Conservation (phyloP, 2,329 filamentous ascomycete species). For the Paecilomyces fulvus region DNA sequence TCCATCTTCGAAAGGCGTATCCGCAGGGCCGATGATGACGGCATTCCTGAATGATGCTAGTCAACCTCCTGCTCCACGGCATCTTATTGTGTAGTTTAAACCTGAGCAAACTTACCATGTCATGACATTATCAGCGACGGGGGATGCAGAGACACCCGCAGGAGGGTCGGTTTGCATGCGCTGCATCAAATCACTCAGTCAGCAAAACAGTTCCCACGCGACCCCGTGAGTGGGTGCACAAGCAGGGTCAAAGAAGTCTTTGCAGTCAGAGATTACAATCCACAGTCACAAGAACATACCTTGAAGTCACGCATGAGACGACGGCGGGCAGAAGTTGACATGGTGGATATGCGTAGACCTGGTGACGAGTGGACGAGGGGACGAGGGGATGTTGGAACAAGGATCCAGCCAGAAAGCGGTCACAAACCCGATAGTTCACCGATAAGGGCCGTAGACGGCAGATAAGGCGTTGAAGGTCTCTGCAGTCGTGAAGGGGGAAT, state of each 20-base stretch:
- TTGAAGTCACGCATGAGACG: constrained; percentile 99
- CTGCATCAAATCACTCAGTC: constrained; percentile 41
- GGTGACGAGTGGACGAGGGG: neutral
- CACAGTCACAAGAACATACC: constrained; percentile 46
- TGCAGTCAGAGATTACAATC: neutral
- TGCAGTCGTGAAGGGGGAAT: neutral
- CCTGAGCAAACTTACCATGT: constrained; percentile 21
- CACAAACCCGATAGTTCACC: neutral
- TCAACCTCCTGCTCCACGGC: constrained; percentile 16
- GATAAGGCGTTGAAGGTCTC: neutral
- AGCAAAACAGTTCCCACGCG: neutral
- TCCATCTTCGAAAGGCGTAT: constrained; percentile 96
- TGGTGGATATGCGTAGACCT: constrained; percentile 28
- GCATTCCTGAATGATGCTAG: constrained; percentile 63
- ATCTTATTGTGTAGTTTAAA: neutral
- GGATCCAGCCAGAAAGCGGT: neutral
- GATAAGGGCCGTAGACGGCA: neutral
- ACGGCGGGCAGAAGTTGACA: constrained; percentile 91
- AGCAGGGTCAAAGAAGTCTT: constrained; percentile 1
- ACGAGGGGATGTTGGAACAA: neutral
- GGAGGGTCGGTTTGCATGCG: constrained; percentile 99
- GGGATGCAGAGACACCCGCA: constrained; percentile 90
- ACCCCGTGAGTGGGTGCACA: neutral
- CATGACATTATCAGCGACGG: constrained; percentile 56
- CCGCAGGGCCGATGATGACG: constrained; percentile 92